Conservation (phyloP, 1,284 basidiomycete species). For the Pseudozyma sp. region DNA sequence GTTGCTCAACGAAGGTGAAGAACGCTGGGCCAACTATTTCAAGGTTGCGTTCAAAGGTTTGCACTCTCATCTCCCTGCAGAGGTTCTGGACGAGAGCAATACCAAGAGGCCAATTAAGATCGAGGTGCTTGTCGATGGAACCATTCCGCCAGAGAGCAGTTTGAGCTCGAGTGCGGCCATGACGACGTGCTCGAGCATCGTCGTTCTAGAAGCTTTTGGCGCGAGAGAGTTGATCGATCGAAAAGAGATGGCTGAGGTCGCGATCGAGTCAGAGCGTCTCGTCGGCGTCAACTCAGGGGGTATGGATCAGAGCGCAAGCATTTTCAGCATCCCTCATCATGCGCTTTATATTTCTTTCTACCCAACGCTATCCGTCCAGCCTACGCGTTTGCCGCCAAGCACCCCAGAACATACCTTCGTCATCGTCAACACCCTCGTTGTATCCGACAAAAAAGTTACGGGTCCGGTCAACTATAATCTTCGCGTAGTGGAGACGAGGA, state of each 20-base stretch:
- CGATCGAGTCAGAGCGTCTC: slow-evolving; percentile 63
- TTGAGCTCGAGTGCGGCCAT: slow-evolving; percentile 65
- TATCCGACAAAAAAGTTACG: slow-evolving; percentile 66
- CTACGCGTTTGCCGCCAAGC: slow-evolving; percentile 47
- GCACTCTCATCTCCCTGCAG: slow-evolving; percentile 56
- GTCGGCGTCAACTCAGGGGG: slow-evolving; percentile 68
- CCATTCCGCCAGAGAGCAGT: slow-evolving; percentile 63
- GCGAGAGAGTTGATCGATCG: slow-evolving; percentile 54
- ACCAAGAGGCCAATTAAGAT: slow-evolving; percentile 41
- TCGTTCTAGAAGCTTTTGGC: slow-evolving; percentile 63
- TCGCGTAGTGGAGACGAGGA: slow-evolving; percentile 63
- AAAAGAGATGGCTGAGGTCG: slow-evolving; percentile 63
- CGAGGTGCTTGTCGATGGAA: slow-evolving; percentile 64
- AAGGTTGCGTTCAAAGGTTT: slow-evolving; percentile 66
- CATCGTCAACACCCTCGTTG: slow-evolving; percentile 65
- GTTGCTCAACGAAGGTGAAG: slow-evolving; percentile 54
- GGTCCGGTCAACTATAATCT: slow-evolving; percentile 68
- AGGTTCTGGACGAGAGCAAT: slow-evolving; percentile 21
- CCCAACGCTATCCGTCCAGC: slow-evolving; percentile 47
- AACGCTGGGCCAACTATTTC: slow-evolving; percentile 68
- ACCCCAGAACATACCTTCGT: slow-evolving; percentile 54
- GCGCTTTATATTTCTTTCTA: slow-evolving; percentile 65
- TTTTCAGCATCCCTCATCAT: slow-evolving; percentile 60
- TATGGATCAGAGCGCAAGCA: slow-evolving; percentile 67
- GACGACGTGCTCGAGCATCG: slow-evolving; percentile 63